Base-by-base conservation (phyloP, 768 basidiomycete species). In the Panaeolus papilionaceus region DNA sequence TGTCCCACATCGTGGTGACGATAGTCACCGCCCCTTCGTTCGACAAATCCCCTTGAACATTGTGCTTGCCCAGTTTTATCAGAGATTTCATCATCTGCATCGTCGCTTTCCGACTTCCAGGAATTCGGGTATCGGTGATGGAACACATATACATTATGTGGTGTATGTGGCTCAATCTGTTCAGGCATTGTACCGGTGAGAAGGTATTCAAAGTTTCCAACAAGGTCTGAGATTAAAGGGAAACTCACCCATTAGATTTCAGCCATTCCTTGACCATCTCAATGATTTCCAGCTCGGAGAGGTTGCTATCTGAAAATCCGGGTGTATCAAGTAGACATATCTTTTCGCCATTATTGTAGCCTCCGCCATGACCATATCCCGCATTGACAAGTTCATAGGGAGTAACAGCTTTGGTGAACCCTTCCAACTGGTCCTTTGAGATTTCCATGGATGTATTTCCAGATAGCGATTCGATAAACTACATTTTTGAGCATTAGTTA, bases 1-100 rank as follows among this genome's bases (percentile, higher is more conserved):
- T 51, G 12, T 51, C 47, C 47, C 47, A 51, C 47, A 51, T 51
- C n/a, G 47, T 51, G 7, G 47, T 51, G 47, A 51, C 26, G 26
- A 51, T 18, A 4, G 20, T 9, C 6, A 51, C 8, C 9, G n/a
- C n/a, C n/a, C 47, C 47, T 47, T 47, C 45, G 45, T 47, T 47
- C 8, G 47, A 8, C 7, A 9, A 4, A 8, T 51, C 20, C 18
- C 42, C 42, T 40, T 7, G 20, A 3, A 47, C 2, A n/a, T 8
- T 16, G 20, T n/a, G 45, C 18, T 16, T 47, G 1, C 47, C 47
- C 8, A 51, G 47, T 23, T 23, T 23, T 11, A 23, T 9, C n/a
- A 51, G 18, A 1, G 18, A 7, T 26, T 51, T 23, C 10, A 51
- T 6, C 47, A 51, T 51, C 20, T 51, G 23, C n/a, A 51, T 26